Base-by-base conservation (phyloP, 441 rosid species). In the Cnidoscolus chayamansa region DNA sequence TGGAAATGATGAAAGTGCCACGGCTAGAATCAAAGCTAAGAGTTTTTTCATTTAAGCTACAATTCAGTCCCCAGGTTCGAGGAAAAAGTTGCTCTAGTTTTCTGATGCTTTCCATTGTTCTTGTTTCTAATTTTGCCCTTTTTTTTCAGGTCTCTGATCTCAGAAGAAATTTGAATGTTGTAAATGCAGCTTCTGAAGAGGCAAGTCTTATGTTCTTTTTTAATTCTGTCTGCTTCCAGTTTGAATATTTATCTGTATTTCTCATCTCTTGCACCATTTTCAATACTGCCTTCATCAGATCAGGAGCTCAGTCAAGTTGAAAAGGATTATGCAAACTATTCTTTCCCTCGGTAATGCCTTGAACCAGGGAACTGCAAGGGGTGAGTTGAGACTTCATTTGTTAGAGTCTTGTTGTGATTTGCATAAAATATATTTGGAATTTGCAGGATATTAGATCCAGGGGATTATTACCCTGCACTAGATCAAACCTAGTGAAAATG, bases 311-410 rank as follows among this genome's bases (percentile, higher is more conserved):
- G 80, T 60, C 72, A 94, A 90, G 83, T 80, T 94, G 82, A 94
- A 84, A 85, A 82, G 92, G 83, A 85, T 92, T 67, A 88, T 94
- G 97, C 97, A 92, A 80, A 86, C 91, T 65, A 88, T 94, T 81
- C 98, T 94, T 74, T 89, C 92, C 70, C 76, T 94, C 76, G 98
- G 97, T 54, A 94, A 92, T 82, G 97, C 97, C 45, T 84, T 93
- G 85, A 93, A 93, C 86, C 94, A 88, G 25, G 98, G 98, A 79
- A 91, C 97, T 79, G 96, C 97, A 65, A 86, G 98, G 86, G 98
- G 98, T 94, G 81, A 86, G 89, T 71, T 58, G 76, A 70, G 69
- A 63, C 16, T 58, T 64, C 45, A 10, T 71, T 65, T 45, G 49
- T 59, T 71, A 43, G 45, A 35, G n/a, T 73, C 43, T 16, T 72